Conservation (phyloP, 2,329 filamentous ascomycete genomes). For the Eutypella sp. region DNA sequence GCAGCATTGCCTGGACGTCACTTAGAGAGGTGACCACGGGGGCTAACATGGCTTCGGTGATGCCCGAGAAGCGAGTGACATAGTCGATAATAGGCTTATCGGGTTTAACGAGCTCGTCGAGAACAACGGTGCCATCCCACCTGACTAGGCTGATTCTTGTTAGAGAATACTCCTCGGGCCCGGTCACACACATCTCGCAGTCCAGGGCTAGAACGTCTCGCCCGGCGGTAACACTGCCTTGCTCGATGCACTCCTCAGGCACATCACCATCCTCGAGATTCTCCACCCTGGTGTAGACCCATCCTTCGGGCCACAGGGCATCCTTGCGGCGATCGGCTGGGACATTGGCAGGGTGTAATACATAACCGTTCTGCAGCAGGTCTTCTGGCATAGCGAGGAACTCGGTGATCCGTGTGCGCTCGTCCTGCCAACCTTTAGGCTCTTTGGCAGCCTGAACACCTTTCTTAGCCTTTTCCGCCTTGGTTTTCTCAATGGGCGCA, state of each 20-base stretch:
- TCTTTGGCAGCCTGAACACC: slow-evolving; percentile 57
- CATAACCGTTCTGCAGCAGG: slow-evolving; percentile 76
- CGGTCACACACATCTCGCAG: slow-evolving; percentile 96
- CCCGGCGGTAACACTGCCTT: slow-evolving; percentile 79
- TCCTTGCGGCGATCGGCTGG: slow-evolving; percentile 52
- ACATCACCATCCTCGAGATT: slow-evolving; percentile 62
- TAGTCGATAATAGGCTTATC: slow-evolving; percentile 86
- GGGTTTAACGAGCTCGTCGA: slow-evolving; percentile 92
- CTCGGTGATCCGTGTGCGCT: slow-evolving; percentile 75
- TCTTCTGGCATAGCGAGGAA: slow-evolving; percentile 71
- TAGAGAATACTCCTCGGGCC: slow-evolving; percentile 72
- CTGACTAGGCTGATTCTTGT: slow-evolving; percentile 82
- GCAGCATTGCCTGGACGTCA: slow-evolving; percentile 76
- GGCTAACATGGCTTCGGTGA: slow-evolving; percentile 79
- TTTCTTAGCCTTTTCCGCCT: slow-evolving; percentile 60
- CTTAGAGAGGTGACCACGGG: slow-evolving; percentile 75
- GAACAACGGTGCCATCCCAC: slow-evolving; percentile 76
- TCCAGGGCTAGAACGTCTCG: slow-evolving; percentile 77
- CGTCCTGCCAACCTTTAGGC: slow-evolving; percentile 64
- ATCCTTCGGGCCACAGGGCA: slow-evolving; percentile 60
- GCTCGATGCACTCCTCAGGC: slow-evolving; percentile 65
- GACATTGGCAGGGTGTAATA: slow-evolving; percentile 75
- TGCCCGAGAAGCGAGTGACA: slow-evolving; percentile 85
- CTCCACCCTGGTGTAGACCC: slow-evolving; percentile 73
- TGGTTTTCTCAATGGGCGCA: slow-evolving; percentile 63